These are phyloP conservation scores for Ophiostoma sp. DNA, from an alignment of 2,329 filamentous ascomycete genomes.

Conservation along the genomic window DNA sequence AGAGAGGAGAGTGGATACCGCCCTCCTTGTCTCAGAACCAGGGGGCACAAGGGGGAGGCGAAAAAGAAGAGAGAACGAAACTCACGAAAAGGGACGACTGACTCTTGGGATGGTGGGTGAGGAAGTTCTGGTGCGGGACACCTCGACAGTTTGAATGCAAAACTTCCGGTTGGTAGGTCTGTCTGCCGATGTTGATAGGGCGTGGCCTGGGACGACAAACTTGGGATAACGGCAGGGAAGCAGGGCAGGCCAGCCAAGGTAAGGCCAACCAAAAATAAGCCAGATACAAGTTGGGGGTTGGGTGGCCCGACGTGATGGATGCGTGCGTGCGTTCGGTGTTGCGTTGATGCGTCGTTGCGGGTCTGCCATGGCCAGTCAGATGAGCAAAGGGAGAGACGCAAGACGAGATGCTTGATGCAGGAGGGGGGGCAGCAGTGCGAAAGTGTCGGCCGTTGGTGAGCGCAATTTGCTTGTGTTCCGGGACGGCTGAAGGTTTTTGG, in stretches of 20 bases:
- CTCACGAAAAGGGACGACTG: not conserved
- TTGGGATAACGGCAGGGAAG: not conserved
- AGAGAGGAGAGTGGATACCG: slow-evolving; percentile 1
- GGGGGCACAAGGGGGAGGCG: slow-evolving; percentile 22
- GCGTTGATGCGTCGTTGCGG: not conserved
- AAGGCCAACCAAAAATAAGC: not conserved
- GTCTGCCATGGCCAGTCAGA: slow-evolving; percentile 12
- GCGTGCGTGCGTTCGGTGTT: slow-evolving; percentile 5
- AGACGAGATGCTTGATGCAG: not conserved
- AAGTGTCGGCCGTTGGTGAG: slow-evolving; percentile 1
- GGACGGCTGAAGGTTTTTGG: not conserved
- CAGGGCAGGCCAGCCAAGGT: too few species aligned
- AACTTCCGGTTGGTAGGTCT: slow-evolving; percentile 16
- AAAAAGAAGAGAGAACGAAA: slow-evolving; percentile 7
- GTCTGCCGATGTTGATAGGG: not conserved
- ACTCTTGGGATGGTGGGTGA: not conserved
- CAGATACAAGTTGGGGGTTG: not conserved
- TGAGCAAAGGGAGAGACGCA: not conserved
- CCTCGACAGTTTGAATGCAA: not conserved
- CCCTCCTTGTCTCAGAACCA: slow-evolving; percentile 24
- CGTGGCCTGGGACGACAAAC: not conserved
- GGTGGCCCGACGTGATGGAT: slow-evolving; percentile 16
- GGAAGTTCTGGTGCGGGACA: not conserved
- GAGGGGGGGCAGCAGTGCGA: not conserved
- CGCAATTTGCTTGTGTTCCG: not conserved